Percentiles rank a stretch among this genome's conserved stretches.
Evolutionary conservation across 164 flowering plant species (phyloP).

Genomic region (Tetracentron sinense): DNA sequence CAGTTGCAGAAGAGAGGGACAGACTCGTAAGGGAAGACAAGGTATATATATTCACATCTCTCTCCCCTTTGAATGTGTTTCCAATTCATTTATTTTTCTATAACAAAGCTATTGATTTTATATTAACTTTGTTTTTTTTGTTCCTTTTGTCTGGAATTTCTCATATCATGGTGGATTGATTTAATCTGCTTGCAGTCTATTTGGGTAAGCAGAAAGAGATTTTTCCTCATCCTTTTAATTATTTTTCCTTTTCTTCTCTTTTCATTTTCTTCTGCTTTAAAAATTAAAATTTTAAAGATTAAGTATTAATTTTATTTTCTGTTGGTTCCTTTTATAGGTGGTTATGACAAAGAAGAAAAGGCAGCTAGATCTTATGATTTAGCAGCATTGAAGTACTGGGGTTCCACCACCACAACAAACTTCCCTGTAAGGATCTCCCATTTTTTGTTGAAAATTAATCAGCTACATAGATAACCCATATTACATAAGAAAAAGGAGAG

Average conservation of each 20-base stretch:
- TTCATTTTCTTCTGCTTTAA: background rate
- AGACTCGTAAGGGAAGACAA: slow-evolving; percentile 93
- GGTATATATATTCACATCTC: slow-evolving; percentile 35
- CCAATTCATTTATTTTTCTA: background rate
- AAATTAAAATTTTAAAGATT: too few relatives aligned
- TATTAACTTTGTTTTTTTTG: background rate
- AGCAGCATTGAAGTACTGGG: slow-evolving; percentile 96
- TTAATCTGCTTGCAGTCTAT: slow-evolving; percentile 56
- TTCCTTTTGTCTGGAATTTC: slow-evolving; percentile 12
- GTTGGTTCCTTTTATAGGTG: slow-evolving; percentile 40
- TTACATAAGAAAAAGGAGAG: too few relatives aligned
- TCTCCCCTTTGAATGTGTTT: too few relatives aligned
- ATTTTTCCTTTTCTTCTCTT: background rate
- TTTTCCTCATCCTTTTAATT: background rate
- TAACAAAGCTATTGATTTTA: background rate
- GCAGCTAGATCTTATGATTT: slow-evolving; percentile 95
- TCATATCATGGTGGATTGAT: slow-evolving; percentile 19
- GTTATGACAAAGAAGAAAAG: slow-evolving; percentile 96
- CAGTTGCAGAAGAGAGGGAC: slow-evolving; percentile 96
- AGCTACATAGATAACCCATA: too few relatives aligned
- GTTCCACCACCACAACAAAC: slow-evolving; percentile 81
- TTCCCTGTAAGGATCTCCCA: slow-evolving; percentile 53
- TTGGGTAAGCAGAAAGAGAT: slow-evolving; percentile 53
- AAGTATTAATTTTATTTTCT: background rate
- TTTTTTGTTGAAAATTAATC: background rate